A percentile compares a stretch with the other conserved stretches of the same genome.
Evolutionary conservation across 345 rosid species (phyloP).

Genomic region (Garcia nutans): DNA sequence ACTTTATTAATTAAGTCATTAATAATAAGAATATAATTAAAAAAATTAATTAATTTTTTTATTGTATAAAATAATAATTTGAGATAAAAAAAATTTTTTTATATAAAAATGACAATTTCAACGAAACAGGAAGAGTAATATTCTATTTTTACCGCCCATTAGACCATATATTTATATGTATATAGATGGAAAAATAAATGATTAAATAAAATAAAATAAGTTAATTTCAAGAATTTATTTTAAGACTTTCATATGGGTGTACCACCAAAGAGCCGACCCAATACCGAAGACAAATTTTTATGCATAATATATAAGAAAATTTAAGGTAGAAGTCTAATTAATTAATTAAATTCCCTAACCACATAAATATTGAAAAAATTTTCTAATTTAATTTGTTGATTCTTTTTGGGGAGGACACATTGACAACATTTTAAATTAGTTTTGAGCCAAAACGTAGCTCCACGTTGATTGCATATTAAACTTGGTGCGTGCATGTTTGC

Average conservation of each 20-base stretch:
- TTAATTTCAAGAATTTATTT: no score
- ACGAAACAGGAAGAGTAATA: no score
- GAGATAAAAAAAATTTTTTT: no score
- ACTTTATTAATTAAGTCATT: no score
- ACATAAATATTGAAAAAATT: no score
- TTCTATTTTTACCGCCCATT: no score
- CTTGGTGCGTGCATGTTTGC: no score
- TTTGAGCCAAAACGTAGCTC: background rate
- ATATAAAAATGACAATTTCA: no score
- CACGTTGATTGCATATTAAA: background rate
- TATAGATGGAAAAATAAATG: background rate
- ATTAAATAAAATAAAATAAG: background rate
- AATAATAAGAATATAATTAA: no score
- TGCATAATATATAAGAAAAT: background rate
- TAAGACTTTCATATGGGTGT: background rate
- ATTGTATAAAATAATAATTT: no score
- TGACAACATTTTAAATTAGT: constrained; percentile 1
- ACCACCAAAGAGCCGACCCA: background rate
- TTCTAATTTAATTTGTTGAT: background rate
- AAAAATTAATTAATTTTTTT: no score
- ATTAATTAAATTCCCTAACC: background rate
- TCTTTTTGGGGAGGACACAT: background rate
- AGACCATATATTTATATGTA: no score
- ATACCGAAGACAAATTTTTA: background rate
- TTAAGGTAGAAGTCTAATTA: background rate